Evolutionary conservation across 2,329 filamentous ascomycete species (phyloP), one percentile per base, ranked within the genome.

Genomic region (Fusarium succisae): DNA sequence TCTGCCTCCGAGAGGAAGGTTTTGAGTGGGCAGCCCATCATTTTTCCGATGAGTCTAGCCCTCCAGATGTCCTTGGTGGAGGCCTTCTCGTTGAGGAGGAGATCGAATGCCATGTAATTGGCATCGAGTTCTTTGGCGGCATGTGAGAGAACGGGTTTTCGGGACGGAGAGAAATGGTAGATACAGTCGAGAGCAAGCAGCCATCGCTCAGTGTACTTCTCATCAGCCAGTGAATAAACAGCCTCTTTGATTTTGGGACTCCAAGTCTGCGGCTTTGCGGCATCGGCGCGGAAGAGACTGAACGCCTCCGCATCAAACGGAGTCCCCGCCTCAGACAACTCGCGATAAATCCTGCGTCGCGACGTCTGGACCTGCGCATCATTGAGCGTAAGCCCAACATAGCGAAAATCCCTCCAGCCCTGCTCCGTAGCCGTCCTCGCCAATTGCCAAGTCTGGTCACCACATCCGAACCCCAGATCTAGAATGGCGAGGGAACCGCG

Each of bases 391-490:
- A 90, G 84, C 1, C 88, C 88, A 6, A 89, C 81, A 72, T 90
- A 90, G 38, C 80, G 80, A 63, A 86, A 83, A 18, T 74, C 63
- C 32, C 64, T 57, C 67, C 79, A 78, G 39, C 70, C 58, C 5
- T 58, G 59, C 8, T 73, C 45, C 24, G 72, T 57, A 8, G 80
- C 69, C 30, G 80, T 75, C 17, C 77, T 78, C 4, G 80, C 82
- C 30, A 90, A 74, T 63, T 86, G 84, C 26, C 87, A 77, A 0
- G 85, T 87, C 77, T 91, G 89, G 72, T 91, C 88, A 38, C 89
- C 89, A 69, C 89, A 91, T 15, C 89, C 89, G 69, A 90, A 87
- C 6, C 89, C 89, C 3, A 90, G 81, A 67, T 91, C 89, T 2
- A 91, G 79, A 15, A 88, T 80, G 7, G 82, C 78, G 10, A 84